These are phyloP conservation scores for Naumovozyma dairenensis DNA, from an alignment of 805 yeast genomes.

Conservation along the genomic window DNA sequence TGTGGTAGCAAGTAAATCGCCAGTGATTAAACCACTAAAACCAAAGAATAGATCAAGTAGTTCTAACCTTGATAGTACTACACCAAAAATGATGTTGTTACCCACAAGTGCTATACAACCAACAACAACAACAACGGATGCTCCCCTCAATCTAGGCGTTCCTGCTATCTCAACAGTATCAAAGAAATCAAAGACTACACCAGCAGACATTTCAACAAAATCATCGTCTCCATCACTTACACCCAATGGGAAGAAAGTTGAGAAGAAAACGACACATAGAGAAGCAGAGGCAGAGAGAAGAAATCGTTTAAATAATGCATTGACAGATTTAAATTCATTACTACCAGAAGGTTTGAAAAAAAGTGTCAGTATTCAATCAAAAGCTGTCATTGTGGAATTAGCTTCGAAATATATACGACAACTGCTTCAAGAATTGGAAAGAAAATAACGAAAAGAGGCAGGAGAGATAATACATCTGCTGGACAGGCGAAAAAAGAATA, in stretches of 20 bases:
- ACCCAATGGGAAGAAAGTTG: constrained; percentile 7
- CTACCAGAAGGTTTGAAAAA: constrained; percentile 56
- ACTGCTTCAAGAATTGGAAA: constrained; percentile 3
- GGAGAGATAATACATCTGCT: no score
- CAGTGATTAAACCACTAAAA: constrained; percentile 1
- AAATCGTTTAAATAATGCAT: constrained; percentile 82
- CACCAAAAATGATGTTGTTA: constrained; percentile 23
- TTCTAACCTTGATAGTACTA: constrained; percentile 16
- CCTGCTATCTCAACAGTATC: no score
- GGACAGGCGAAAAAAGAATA: no score
- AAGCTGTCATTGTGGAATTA: constrained; percentile 91
- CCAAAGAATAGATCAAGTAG: constrained; percentile 1
- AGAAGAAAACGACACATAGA: constrained; percentile 48
- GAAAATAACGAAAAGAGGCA: no score
- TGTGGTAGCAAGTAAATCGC: constrained; percentile 2
- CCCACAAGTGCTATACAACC: constrained; percentile 9
- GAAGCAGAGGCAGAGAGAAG: constrained; percentile 95
- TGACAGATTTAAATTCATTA: constrained; percentile 58
- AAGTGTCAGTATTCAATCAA: constrained; percentile 60
- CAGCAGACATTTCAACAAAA: constrained; percentile 1
- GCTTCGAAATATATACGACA: constrained; percentile 61
- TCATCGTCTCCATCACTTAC: constrained; percentile 1
- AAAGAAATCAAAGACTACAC: constrained; percentile 1
- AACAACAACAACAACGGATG: constrained; percentile 2
- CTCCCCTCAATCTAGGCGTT: no score